These are phyloP conservation scores for Aureoboletus auriporus DNA, from an alignment of 768 basidiomycete species.

Conservation along the genomic window DNA sequence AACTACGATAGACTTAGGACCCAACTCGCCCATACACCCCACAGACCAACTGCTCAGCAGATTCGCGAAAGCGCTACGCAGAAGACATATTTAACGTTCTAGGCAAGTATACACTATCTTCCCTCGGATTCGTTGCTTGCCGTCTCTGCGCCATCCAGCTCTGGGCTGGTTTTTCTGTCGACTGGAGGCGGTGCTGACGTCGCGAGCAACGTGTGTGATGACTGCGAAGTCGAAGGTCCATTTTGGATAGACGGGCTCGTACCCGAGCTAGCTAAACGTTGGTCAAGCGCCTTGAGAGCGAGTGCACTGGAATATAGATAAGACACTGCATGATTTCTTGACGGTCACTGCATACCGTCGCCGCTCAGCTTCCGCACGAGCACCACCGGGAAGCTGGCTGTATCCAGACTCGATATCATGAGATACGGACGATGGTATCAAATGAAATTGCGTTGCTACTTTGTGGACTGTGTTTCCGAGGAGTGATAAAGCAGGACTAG, in stretches of 20 bases:
- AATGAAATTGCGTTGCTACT: conserved; percentile 61
- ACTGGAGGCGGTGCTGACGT: conserved; percentile 33
- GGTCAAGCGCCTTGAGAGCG: conserved; percentile 95
- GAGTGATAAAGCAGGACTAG: conserved; percentile 66
- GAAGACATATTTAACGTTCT: conserved; percentile 5
- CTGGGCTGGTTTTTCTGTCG: conserved; percentile 24
- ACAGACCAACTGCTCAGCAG: no score
- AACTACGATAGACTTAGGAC: no score
- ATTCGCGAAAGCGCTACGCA: not conserved
- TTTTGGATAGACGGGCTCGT: conserved; percentile 28
- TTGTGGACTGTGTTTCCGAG: conserved; percentile 67
- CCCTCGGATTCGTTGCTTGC: conserved; percentile 16
- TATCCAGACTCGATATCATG: conserved; percentile 75
- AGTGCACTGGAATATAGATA: conserved; percentile 61
- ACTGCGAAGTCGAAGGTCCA: conserved; percentile 26
- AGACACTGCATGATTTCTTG: conserved; percentile 1
- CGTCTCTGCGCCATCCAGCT: conserved; percentile 17
- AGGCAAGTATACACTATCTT: conserved; percentile 16
- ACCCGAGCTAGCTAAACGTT: conserved; percentile 70
- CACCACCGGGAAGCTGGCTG: conserved; percentile 74
- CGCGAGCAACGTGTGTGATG: conserved; percentile 24
- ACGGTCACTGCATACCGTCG: conserved; percentile 57
- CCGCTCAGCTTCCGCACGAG: conserved; percentile 94
- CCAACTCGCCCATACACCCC: no score
- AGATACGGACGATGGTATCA: conserved; percentile 61